A percentile compares a stretch with the other conserved stretches of the same genome.
Evolutionary conservation across 805 yeast genomes (phyloP).

Genomic region (Metschnikowia lachancei): DNA sequence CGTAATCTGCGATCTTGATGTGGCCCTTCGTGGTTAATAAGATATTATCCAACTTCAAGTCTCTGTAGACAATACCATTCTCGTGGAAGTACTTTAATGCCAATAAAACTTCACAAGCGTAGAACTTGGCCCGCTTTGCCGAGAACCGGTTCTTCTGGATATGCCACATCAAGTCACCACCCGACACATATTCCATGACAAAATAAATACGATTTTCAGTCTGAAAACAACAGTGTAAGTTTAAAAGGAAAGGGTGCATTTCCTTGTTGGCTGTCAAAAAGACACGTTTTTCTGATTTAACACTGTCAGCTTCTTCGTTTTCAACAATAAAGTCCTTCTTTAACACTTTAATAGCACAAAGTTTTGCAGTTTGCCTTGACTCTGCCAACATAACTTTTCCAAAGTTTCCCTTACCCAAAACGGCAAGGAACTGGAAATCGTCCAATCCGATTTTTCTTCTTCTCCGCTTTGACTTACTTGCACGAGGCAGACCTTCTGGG

Average conservation of each 20-base stretch:
- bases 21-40: conserved; percentile 88
- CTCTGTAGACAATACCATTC: conserved; percentile 94
- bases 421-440: conserved; percentile 91
- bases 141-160: conserved; percentile 90
- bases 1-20: conserved; percentile 95
- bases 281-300: conserved; percentile 90
- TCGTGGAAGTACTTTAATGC: conserved; percentile 93
- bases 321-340: conserved; percentile 95
- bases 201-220: conserved; percentile 96
- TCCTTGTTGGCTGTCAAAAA: conserved; percentile 81
- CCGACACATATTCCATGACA: conserved; percentile 97
- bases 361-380: conserved; percentile 71
- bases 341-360: conserved; percentile 94
- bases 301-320: conserved; percentile 94
- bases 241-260: conserved; percentile 88
- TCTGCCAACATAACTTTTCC: conserved; percentile 98
- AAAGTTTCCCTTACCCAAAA: conserved; percentile 96
- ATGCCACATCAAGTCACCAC: conserved; percentile 99
- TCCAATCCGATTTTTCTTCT: conserved; percentile 85
- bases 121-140: conserved; percentile 89
- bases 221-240: conserved; percentile 92
- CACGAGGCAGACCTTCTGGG: conserved; percentile 11
- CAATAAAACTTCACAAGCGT: conserved; percentile 92
- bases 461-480: conserved; percentile 32
- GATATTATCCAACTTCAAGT: conserved; percentile 91